Percentiles rank a stretch among this genome's conserved stretches.
phyloP scores from a whole-genome alignment of 352 stramenopile species.

The Pythium grandisporangium region DNA sequence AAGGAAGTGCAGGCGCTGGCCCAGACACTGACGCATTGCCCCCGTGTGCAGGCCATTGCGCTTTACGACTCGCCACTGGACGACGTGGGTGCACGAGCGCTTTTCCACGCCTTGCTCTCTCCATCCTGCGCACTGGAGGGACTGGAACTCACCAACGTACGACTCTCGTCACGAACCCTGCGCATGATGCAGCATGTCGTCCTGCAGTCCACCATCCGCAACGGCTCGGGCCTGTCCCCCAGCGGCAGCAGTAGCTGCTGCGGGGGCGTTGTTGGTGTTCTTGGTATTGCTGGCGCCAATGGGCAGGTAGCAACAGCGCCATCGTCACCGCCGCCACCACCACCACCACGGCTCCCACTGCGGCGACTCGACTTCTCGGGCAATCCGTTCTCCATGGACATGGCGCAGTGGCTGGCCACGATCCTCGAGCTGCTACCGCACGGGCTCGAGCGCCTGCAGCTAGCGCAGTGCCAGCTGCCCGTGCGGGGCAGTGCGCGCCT shows the following conservation, averaged over 20 bases:
- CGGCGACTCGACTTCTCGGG: constrained; percentile 53
- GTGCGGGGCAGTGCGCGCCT: constrained; percentile 23
- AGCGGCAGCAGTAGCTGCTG: too few species aligned
- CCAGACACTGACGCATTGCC: constrained; percentile 24
- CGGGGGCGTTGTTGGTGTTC: too few species aligned
- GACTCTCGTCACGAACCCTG: constrained; percentile 25
- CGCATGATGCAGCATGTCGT: constrained; percentile 41
- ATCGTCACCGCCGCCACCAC: too few species aligned
- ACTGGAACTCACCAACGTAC: constrained; percentile 39
- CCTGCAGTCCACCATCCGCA: constrained; percentile 42
- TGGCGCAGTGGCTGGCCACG: constrained; percentile 34
- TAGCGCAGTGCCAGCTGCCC: constrained; percentile 38
- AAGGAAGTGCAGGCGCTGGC: constrained; percentile 41
- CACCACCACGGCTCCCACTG: constrained; percentile 17
- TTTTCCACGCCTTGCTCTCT: constrained; percentile 42
- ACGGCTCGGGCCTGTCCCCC: too few species aligned
- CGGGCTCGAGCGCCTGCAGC: constrained; percentile 43
- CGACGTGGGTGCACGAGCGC: constrained; percentile 24
- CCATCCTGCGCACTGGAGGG: constrained; percentile 22
- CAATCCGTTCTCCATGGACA: constrained; percentile 41
- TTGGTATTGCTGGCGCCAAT: background rate
- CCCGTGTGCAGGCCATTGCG: constrained; percentile 35
- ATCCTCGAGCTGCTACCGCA: constrained; percentile 34
- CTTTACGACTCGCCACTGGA: constrained; percentile 36
- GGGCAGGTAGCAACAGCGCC: too few species aligned